Percentiles rank a stretch among this genome's conserved stretches.
phyloP scores from a whole-genome alignment of 2,329 filamentous ascomycete genomes.

The Sordariomycetes sp. region DNA sequence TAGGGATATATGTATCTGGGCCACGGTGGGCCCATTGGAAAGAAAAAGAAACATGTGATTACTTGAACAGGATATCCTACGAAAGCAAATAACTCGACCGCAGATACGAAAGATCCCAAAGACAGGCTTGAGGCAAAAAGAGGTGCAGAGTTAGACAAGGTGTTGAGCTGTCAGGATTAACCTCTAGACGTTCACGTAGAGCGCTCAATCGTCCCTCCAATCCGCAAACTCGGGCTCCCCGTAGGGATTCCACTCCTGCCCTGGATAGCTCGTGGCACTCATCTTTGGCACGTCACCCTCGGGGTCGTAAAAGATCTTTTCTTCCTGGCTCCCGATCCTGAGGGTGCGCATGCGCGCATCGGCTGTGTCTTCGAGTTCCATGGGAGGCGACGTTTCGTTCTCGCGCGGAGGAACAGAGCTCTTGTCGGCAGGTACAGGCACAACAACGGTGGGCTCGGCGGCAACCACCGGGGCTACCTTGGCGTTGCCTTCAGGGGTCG shows the following conservation, averaged over 20 bases:
- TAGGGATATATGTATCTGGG: too few species aligned
- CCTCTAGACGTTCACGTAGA: too few species aligned
- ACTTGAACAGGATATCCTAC: neutral
- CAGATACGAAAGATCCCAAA: too few species aligned
- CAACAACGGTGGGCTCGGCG: neutral
- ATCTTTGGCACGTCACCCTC: conserved; percentile 41
- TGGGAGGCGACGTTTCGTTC: conserved; percentile 2
- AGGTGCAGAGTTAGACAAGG: too few species aligned
- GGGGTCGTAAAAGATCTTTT: conserved; percentile 39
- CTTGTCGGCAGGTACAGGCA: too few species aligned
- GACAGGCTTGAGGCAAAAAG: neutral
- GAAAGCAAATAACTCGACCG: too few species aligned
- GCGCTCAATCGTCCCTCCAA: conserved; percentile 2
- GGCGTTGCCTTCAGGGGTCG: neutral
- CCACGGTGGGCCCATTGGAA: too few species aligned
- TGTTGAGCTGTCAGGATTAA: too few species aligned
- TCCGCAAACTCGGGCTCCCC: conserved; percentile 17
- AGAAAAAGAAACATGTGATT: neutral
- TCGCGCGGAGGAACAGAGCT: neutral
- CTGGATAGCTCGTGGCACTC: conserved; percentile 60
- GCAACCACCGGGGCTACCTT: neutral
- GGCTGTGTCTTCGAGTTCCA: conserved; percentile 30
- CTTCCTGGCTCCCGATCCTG: conserved; percentile 36
- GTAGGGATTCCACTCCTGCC: conserved; percentile 61
- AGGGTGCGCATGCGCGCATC: conserved; percentile 35